These are phyloP conservation scores for Papilionanthe hybrid DNA, from an alignment of 116 monocot genomes.

Conservation along the genomic window DNA sequence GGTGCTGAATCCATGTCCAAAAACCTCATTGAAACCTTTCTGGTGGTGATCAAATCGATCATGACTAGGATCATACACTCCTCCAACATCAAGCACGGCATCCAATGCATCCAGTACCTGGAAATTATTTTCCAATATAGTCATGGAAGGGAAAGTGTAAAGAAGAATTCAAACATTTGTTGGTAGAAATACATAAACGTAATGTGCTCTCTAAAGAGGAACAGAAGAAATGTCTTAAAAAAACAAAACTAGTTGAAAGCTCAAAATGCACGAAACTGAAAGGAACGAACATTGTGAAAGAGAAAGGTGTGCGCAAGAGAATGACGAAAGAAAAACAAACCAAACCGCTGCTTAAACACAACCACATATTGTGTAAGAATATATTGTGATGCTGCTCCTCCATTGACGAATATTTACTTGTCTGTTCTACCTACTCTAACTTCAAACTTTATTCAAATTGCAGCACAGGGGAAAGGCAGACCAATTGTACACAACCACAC, in stretches of 20 bases:
- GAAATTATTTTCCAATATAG: background rate
- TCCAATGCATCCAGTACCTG: constrained; percentile 39
- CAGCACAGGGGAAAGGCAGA: too few species aligned
- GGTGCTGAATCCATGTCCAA: constrained; percentile 86
- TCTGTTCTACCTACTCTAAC: too few species aligned
- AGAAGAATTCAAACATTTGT: constrained; percentile 55
- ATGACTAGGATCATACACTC: constrained; percentile 44
- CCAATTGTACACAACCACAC: too few species aligned
- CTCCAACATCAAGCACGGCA: constrained; percentile 58
- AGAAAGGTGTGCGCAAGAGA: background rate
- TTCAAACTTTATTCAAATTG: too few species aligned
- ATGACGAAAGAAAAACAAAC: too few species aligned
- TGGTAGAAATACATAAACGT: constrained; percentile 4
- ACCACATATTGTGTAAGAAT: too few species aligned
- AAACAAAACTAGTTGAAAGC: too few species aligned
- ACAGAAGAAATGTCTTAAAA: background rate
- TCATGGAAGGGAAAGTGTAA: too few species aligned
- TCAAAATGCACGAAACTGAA: too few species aligned
- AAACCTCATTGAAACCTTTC: constrained; percentile 81
- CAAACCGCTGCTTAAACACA: too few species aligned
- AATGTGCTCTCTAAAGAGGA: background rate
- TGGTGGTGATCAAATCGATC: constrained; percentile 75
- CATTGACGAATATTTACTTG: too few species aligned
- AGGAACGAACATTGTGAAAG: background rate
- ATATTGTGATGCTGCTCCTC: too few species aligned